phyloP scores from a whole-genome alignment of 2,329 filamentous ascomycete species.

The Scedosporium apiospermum region DNA sequence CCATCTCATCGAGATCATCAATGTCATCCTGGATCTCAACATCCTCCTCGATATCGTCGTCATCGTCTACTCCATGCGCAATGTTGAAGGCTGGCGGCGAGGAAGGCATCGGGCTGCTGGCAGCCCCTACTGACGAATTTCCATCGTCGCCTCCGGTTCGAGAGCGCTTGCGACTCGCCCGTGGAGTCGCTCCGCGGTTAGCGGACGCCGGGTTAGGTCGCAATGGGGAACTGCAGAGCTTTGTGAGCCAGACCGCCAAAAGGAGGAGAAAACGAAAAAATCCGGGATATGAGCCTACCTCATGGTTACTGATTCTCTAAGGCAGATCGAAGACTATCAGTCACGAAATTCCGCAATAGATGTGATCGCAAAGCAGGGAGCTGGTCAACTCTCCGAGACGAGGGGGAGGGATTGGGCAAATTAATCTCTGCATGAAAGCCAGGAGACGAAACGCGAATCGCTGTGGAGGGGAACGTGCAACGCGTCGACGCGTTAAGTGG shows the following conservation, averaged over 20 bases:
- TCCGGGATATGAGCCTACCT: constrained; percentile 5
- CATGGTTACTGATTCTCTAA: background rate
- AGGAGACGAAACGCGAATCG: constrained; percentile 8
- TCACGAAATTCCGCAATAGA: constrained; percentile 8
- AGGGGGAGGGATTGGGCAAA: constrained; percentile 3
- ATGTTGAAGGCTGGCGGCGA: constrained; percentile 56
- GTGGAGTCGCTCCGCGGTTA: constrained; percentile 58
- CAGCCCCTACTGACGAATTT: constrained; percentile 38
- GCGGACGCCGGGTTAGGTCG: constrained; percentile 72
- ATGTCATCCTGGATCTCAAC: constrained; percentile 62
- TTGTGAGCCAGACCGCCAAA: background rate
- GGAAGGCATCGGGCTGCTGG: constrained; percentile 56
- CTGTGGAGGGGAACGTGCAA: constrained; percentile 7
- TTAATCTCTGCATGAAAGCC: constrained; percentile 1
- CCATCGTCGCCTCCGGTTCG: constrained; percentile 42
- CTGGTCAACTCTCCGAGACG: background rate
- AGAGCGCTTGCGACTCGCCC: constrained; percentile 45
- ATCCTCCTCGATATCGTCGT: constrained; percentile 65
- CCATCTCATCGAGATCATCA: constrained; percentile 72
- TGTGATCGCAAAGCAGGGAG: constrained; percentile 7
- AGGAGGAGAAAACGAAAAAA: background rate
- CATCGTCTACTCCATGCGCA: constrained; percentile 57
- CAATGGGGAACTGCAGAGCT: constrained; percentile 61
- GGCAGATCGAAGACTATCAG: constrained; percentile 6
- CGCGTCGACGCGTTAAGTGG: constrained; percentile 34